Conservation (phyloP, 495 filamentous ascomycete species). For the Barbatosphaeria neglecta region DNA sequence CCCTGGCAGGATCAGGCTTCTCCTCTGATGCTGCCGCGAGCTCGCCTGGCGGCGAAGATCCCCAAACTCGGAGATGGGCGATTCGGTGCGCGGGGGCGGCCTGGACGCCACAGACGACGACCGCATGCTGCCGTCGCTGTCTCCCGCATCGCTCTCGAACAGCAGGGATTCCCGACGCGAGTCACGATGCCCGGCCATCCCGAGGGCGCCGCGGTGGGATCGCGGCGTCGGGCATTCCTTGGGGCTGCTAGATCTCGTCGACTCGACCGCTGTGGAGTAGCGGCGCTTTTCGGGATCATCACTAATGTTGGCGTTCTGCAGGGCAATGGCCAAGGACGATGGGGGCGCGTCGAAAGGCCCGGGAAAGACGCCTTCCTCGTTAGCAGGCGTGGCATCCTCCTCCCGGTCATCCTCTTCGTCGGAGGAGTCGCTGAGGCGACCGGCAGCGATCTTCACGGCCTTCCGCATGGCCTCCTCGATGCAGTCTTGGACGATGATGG, state of each 20-base stretch:
- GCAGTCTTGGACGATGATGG: constrained; percentile 83
- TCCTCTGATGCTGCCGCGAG: constrained; percentile 66
- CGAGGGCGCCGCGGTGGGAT: constrained; percentile 63
- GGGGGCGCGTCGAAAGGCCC: constrained; percentile 44
- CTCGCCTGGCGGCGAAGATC: constrained; percentile 58
- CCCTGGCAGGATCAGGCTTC: constrained; percentile 68
- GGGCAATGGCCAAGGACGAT: constrained; percentile 44
- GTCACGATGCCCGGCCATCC: constrained; percentile 48
- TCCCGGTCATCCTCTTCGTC: constrained; percentile 38
- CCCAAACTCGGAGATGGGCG: constrained; percentile 73
- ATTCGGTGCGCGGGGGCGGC: constrained; percentile 61
- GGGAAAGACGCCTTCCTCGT: constrained; percentile 37
- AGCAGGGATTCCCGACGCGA: constrained; percentile 61
- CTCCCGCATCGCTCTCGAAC: constrained; percentile 63
- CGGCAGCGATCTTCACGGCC: constrained; percentile 75
- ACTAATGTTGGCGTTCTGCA: constrained; percentile 35
- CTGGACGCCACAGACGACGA: constrained; percentile 69
- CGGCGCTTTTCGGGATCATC: constrained; percentile 25
- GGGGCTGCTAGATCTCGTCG: constrained; percentile 77
- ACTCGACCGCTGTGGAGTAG: constrained; percentile 31
- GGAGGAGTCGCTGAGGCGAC: constrained; percentile 70
- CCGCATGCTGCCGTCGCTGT: constrained; percentile 76
- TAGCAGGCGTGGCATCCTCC: constrained; percentile 17
- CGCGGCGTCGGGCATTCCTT: constrained; percentile 84
- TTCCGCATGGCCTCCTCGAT: constrained; percentile 86